Evolutionary conservation across 169 alveolate species (phyloP).

Genomic region (Blepharisma undulans): DNA sequence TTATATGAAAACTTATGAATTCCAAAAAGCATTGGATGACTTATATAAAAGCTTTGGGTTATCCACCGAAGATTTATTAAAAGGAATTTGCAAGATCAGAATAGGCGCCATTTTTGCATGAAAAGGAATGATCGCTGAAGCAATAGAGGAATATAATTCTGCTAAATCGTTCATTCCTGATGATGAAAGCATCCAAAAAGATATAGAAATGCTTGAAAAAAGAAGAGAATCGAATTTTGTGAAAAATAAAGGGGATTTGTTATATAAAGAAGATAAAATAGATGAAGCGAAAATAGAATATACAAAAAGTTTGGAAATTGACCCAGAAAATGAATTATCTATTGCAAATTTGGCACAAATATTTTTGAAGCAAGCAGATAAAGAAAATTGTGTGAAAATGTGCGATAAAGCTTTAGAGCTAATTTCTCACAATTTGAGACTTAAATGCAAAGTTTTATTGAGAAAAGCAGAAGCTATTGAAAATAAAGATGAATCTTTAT

Average conservation of each 20-base stretch:
- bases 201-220: constrained; percentile 37
- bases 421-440: not conserved
- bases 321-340: not conserved
- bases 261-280: constrained; percentile 52
- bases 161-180: constrained; percentile 63
- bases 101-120: constrained; percentile 76
- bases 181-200: constrained; percentile 62
- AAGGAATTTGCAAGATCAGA: constrained; percentile 72
- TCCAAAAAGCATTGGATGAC: constrained; percentile 66
- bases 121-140: constrained; percentile 48
- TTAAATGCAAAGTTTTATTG: not conserved
- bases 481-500: not conserved
- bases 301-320: constrained; percentile 34
- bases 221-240: constrained; percentile 60
- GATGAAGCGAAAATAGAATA: constrained; percentile 47
- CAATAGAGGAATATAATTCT: constrained; percentile 69
- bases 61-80: constrained; percentile 45
- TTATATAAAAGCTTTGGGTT: constrained; percentile 69
- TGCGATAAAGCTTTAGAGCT: not conserved
- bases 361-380: not conserved
- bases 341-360: constrained; percentile 20
- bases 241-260: constrained; percentile 62
- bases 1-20: constrained; percentile 67
- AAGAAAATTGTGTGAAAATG: constrained; percentile 32
- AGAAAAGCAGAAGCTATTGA: constrained; percentile 9